phyloP scores from a whole-genome alignment of 1,284 basidiomycete species.

The Fomitopsis pinicola region DNA sequence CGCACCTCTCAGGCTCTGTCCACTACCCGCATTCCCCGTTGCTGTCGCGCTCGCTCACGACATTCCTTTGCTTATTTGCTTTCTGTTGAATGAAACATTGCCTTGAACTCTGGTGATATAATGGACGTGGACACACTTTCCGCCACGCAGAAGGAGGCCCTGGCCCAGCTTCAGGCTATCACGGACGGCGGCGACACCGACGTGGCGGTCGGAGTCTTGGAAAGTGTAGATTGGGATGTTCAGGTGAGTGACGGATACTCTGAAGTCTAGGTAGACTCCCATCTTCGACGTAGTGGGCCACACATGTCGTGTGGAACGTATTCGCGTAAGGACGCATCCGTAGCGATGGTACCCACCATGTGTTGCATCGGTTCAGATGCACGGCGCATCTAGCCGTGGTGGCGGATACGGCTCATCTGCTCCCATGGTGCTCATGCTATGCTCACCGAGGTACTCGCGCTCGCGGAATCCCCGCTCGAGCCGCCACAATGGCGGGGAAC shows the following conservation, averaged over 20 bases:
- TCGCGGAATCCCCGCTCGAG: no score
- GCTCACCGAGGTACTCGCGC: no score
- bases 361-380: no score
- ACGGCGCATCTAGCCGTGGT: no score
- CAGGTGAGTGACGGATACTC: conserved; percentile 39
- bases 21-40: neutral
- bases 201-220: conserved; percentile 52
- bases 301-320: no score
- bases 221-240: conserved; percentile 64
- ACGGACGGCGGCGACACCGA: conserved; percentile 56
- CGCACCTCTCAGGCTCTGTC: neutral
- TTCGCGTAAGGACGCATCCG: no score
- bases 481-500: no score
- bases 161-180: conserved; percentile 51
- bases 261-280: neutral
- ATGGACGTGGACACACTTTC: conserved; percentile 30
- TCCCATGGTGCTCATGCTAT: no score
- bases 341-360: no score
- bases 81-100: neutral
- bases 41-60: neutral
- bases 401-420: no score
- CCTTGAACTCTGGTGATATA: neutral
- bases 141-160: conserved; percentile 41
- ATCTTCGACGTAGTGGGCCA: no score
- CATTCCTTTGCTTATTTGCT: neutral